These are phyloP conservation scores for Irpex lacteus DNA, from an alignment of 1,284 basidiomycete genomes.

Conservation along the genomic window DNA sequence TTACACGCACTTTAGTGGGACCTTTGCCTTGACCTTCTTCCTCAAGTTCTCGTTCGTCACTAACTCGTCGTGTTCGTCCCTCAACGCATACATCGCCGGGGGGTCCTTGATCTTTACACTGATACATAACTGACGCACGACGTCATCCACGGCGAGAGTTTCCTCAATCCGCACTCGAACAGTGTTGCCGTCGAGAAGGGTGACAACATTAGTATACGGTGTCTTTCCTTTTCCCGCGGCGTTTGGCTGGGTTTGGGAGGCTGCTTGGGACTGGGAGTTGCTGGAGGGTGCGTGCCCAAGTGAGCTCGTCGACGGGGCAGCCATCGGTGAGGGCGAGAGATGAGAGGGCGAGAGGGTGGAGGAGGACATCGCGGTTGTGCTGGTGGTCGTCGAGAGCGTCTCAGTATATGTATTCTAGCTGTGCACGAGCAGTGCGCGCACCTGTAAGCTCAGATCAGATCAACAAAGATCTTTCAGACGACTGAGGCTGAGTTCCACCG, in stretches of 20 bases:
- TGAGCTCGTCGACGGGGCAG: slow-evolving; percentile 6
- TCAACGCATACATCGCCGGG: slow-evolving; percentile 77
- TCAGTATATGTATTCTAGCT: neutral
- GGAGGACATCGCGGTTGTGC: slow-evolving; percentile 1
- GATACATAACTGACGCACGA: slow-evolving; percentile 73
- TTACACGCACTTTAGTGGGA: slow-evolving; percentile 70
- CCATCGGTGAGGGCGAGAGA: neutral
- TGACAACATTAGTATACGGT: slow-evolving; percentile 75
- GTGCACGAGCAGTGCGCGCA: neutral
- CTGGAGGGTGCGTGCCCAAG: neutral
- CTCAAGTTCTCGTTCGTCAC: slow-evolving; percentile 89
- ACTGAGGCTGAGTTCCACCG: neutral
- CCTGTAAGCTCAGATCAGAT: neutral
- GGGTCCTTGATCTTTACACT: slow-evolving; percentile 85
- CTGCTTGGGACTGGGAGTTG: neutral
- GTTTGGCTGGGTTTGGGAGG: slow-evolving; percentile 3
- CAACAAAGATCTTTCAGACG: neutral
- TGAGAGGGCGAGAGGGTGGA: neutral
- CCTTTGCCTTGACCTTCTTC: slow-evolving; percentile 79
- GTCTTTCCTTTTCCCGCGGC: slow-evolving; percentile 15
- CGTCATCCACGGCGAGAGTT: slow-evolving; percentile 75
- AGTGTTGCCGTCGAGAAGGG: slow-evolving; percentile 66
- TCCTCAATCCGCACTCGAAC: slow-evolving; percentile 81
- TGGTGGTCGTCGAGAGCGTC: neutral
- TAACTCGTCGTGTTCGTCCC: slow-evolving; percentile 85